Percentiles rank a stretch among this genome's conserved stretches.
phyloP scores from a whole-genome alignment of 2,329 filamentous ascomycete genomes.

The Diaporthe vaccinii region DNA sequence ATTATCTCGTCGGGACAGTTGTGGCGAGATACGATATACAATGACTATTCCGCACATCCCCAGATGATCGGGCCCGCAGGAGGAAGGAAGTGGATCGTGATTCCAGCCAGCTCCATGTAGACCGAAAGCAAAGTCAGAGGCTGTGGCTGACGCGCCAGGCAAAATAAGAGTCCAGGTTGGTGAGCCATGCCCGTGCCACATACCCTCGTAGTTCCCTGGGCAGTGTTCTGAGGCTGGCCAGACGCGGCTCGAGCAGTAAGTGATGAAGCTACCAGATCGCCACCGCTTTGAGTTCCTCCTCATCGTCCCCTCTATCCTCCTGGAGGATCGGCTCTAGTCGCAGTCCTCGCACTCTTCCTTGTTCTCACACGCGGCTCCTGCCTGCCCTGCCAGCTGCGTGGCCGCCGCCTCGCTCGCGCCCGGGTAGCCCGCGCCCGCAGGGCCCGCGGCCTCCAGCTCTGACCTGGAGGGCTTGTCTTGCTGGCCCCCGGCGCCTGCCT shows the following conservation, averaged over 20 bases:
- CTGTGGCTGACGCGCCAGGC: too few species aligned
- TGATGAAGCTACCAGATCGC: background rate
- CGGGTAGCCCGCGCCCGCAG: constrained; percentile 37
- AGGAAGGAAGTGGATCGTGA: background rate
- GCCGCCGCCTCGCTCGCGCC: constrained; percentile 35
- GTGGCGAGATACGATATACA: constrained; percentile 32
- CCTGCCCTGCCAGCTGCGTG: constrained; percentile 11
- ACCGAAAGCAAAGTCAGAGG: background rate
- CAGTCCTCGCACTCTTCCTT: constrained; percentile 40
- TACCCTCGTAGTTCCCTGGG: too few species aligned
- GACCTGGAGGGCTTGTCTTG: constrained; percentile 26
- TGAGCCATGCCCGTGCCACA: background rate
- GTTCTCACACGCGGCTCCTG: background rate
- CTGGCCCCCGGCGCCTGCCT: background rate
- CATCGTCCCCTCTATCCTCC: background rate
- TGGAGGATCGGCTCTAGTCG: background rate
- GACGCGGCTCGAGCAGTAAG: background rate
- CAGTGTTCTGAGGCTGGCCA: too few species aligned
- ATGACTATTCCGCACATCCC: constrained; percentile 21
- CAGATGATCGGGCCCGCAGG: background rate
- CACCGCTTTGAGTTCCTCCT: background rate
- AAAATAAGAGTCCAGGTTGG: too few species aligned
- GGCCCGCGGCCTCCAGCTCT: constrained; percentile 33
- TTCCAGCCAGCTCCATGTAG: background rate
- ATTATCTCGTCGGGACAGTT: constrained; percentile 14